Evolutionary conservation across 2,329 filamentous ascomycete genomes (phyloP), one percentile per base, ranked within the genome.

Genomic region (Metarhizium guizhouense): DNA sequence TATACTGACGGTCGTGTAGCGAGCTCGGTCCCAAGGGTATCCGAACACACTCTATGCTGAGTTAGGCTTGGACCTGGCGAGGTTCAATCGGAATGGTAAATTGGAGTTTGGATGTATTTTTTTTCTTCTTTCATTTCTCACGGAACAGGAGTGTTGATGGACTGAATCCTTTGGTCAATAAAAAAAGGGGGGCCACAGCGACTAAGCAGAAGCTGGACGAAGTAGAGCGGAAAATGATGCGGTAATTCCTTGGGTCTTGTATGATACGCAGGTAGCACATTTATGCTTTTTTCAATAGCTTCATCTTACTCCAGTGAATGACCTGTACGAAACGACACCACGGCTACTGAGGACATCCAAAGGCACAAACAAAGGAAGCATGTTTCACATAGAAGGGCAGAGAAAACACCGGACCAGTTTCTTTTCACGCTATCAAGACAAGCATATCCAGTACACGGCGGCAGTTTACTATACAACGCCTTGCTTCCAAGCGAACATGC

Each of bases 1-100:
- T 30, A 14, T n/a, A 30, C 62, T 62, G 53, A 63, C 45, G 5
- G 2, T 45, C n/a, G n/a, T 56, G 10, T 54, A 82, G 79, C 59
- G 79, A 81, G 56, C 65, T 80, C 47, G 79, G 79, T 1, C 79
- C 79, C 58, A 81, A 80, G 70, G 79, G 70, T 11, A 74, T 82
- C 56, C 72, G 78, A 49, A 75, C 72, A 49, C 78, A 81, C 63
- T 80, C 78, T 3, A 77, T 82, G 76, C 72, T 81, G 29, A 71
- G 71, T 54, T 80, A 68, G 60, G 54, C 10, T 6, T 18, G 11
- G 40, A 45, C 11, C 20, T 45, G 42, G 16, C 16, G 25, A 3
- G 25, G 25, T 25, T 4, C 25, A 25, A 25, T 25, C 16, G 18
- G 42, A 5, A 45, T 20, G n/a, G 42, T 14, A 20, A 45, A 30